phyloP scores from a whole-genome alignment of 208 protist genomes.

The Crithidia brevicula region DNA sequence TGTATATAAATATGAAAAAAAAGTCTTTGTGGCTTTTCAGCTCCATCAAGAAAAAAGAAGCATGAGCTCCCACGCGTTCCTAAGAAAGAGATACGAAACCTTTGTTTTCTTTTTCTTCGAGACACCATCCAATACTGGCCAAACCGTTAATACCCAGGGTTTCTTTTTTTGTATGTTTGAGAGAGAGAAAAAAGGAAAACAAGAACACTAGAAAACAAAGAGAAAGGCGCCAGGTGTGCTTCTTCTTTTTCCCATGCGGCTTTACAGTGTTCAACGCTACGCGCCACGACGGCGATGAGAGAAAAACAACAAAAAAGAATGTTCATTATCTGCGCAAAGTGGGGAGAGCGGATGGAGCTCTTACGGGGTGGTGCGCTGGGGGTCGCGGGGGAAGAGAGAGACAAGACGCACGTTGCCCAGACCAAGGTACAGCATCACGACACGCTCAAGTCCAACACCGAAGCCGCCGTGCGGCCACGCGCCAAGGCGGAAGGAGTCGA shows the following conservation, averaged over 20 bases:
- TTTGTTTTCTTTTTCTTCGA: neutral
- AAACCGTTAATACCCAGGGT: too few species aligned
- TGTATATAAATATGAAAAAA: too few species aligned
- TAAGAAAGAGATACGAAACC: too few species aligned
- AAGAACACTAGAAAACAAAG: neutral
- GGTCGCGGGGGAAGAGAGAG: slow-evolving; percentile 99
- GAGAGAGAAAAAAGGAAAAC: neutral
- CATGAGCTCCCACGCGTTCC: too few species aligned
- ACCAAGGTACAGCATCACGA: slow-evolving; percentile 99
- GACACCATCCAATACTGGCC: neutral
- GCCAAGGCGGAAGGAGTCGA: slow-evolving; percentile 98
- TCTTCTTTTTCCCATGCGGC: slow-evolving; percentile 20
- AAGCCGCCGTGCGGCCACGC: slow-evolving; percentile 98
- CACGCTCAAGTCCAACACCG: slow-evolving; percentile 98
- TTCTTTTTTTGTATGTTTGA: neutral
- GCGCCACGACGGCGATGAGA: too few species aligned
- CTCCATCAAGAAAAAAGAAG: too few species aligned
- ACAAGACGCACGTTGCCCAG: slow-evolving; percentile 98
- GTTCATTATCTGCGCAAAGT: too few species aligned
- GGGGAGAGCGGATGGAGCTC: neutral
- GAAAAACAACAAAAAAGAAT: too few species aligned
- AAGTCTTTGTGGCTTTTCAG: too few species aligned
- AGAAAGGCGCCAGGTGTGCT: too few species aligned
- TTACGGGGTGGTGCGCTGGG: slow-evolving; percentile 94
- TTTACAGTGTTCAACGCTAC: too few species aligned